phyloP scores from a whole-genome alignment of 495 filamentous ascomycete genomes.

The Ascobolus immersus region DNA sequence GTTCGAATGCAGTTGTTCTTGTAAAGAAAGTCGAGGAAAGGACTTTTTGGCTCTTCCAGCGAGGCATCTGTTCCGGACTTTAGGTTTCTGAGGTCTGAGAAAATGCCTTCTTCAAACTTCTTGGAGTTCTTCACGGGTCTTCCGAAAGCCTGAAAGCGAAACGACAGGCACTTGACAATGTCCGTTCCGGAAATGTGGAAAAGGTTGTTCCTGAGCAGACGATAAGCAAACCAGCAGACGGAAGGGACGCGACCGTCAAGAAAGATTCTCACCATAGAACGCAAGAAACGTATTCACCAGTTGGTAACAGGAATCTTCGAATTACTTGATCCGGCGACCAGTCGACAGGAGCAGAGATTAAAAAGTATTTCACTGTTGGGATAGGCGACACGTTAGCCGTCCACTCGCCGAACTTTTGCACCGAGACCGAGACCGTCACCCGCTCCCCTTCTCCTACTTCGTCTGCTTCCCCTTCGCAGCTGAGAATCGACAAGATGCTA shows the following conservation, averaged over 20 bases:
- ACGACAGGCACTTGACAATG: constrained; percentile 92
- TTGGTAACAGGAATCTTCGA: constrained; percentile 77
- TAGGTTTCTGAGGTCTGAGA: constrained; percentile 90
- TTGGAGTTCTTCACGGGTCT: constrained; percentile 98
- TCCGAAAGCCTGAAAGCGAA: constrained; percentile 94
- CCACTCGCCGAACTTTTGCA: neutral
- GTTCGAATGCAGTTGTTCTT: constrained; percentile 99
- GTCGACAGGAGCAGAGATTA: constrained; percentile 93
- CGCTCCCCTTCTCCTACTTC: neutral
- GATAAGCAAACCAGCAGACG: neutral
- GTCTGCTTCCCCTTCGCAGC: neutral
- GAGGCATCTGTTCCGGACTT: constrained; percentile 98
- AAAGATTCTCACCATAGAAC: constrained; percentile 53
- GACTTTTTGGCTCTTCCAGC: constrained; percentile 93
- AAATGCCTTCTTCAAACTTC: constrained; percentile 98
- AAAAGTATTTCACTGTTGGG: constrained; percentile 88
- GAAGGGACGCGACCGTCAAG: neutral
- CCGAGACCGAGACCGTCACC: constrained; percentile 3
- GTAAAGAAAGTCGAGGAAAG: constrained; percentile 94
- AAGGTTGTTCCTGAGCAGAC: constrained; percentile 55
- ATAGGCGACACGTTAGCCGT: constrained; percentile 11
- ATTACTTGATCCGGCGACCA: constrained; percentile 95
- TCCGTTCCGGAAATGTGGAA: constrained; percentile 98
- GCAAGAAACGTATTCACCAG: constrained; percentile 95
- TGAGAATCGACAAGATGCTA: constrained; percentile 9